These are phyloP conservation scores for Penicillium bialowiezense DNA, from an alignment of 495 filamentous ascomycete genomes.

Conservation along the genomic window DNA sequence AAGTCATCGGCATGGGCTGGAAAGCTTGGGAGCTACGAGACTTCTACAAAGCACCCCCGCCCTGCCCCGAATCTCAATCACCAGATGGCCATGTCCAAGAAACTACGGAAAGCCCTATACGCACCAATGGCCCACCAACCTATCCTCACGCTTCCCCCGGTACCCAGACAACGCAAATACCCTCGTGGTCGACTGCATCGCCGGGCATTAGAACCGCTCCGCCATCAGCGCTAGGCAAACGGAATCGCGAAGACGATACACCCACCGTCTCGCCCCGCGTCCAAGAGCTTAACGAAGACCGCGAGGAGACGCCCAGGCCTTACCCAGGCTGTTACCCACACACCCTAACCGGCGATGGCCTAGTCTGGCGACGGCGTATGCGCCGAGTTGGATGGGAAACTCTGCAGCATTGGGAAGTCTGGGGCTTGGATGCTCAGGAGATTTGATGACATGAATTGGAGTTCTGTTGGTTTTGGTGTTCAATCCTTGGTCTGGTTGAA, in stretches of 20 bases:
- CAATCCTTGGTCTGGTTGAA: background rate
- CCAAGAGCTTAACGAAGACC: background rate
- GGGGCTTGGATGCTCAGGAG: slow-evolving; percentile 42
- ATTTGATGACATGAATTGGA: slow-evolving; percentile 20
- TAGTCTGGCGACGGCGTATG: slow-evolving; percentile 29
- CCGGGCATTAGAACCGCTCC: background rate
- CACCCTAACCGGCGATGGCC: slow-evolving; percentile 13
- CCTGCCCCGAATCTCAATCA: slow-evolving; percentile 11
- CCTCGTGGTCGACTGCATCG: background rate
- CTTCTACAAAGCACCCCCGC: slow-evolving; percentile 30
- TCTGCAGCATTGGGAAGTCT: slow-evolving; percentile 42
- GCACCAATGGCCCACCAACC: background rate
- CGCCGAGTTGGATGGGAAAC: slow-evolving; percentile 43
- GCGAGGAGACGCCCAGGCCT: background rate
- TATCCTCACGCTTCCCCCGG: background rate
- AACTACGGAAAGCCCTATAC: background rate
- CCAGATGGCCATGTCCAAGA: slow-evolving; percentile 3
- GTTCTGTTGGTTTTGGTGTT: background rate
- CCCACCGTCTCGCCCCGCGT: background rate
- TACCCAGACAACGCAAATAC: background rate
- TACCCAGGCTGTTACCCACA: background rate
- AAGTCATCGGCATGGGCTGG: slow-evolving; percentile 39
- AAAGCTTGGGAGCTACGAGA: slow-evolving; percentile 38
- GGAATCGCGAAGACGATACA: slow-evolving; percentile 18
- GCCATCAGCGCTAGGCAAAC: slow-evolving; percentile 28